Base-by-base conservation (phyloP, 352 stramenopile species). In the Globisporangium abappressorium region DNA sequence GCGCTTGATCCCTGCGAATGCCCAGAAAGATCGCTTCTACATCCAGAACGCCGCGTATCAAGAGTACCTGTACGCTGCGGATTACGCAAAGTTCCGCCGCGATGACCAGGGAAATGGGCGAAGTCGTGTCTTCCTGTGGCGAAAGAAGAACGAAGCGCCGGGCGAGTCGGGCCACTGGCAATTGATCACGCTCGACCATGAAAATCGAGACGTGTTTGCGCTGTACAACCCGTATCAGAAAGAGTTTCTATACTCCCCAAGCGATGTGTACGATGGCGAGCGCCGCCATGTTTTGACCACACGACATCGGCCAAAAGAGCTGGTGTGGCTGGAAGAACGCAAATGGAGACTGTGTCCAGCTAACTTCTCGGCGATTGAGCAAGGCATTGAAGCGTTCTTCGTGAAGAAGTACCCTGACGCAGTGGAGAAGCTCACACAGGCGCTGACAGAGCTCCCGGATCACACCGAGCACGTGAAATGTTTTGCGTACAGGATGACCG, bases 151-250 rank as follows among this genome's bases (percentile, higher is more conserved):
- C 7, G 81, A 90, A 12, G 60, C 69, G 0, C 75, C 84, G 1
- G 84, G 82, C 9, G 74, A 79, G 8, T 71, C 75, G 1, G 82
- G 83, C 11, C 81, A 89, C 46, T 93, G 84, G 84, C 82, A 91
- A 61, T 65, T 93, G 2, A 64, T 91, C 24, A 64, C 76, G 1
- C 63, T 89, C 55, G 78, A 81, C 62, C 54, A 46, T 14, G 60
- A 63, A 6, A 62, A 71, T 11, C 72, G 82, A 43, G 82, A 93
- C 62, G 73, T 87, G 26, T 93, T 90, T 73, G 82, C 79, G 14
- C 63, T 93, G 3, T 93, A 93, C 65, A 93, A 93, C 65, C 76
- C 81, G 28, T 89, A 93, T 68, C 81, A 90, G 49, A 80, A 83
- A 20, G 79, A 91, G 70, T 91, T 87, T 73, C 70, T 93, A 49